Conservation (phyloP, 2,329 filamentous ascomycete genomes). For the Byssochlamys sp. region DNA sequence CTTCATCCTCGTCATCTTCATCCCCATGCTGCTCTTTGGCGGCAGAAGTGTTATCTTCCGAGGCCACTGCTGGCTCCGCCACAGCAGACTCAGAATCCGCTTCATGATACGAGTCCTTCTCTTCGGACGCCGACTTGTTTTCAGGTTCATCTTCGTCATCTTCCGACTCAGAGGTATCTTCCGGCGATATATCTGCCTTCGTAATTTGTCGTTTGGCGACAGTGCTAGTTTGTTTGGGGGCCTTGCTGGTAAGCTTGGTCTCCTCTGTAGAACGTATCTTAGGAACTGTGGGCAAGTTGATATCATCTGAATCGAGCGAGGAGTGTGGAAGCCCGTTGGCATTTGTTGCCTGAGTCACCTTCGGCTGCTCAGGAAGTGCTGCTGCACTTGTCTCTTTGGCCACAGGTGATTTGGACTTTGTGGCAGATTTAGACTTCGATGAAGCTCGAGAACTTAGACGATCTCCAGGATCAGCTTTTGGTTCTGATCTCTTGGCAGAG, state of each 20-base stretch:
- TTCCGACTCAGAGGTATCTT: not conserved
- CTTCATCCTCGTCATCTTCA: not conserved
- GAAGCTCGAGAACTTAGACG: not conserved
- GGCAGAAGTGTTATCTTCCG: not conserved
- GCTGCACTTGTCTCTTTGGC: not conserved
- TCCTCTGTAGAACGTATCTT: not conserved
- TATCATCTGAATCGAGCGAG: not conserved
- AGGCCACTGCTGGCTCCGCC: not conserved
- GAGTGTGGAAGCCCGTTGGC: not conserved
- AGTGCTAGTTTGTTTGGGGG: not conserved
- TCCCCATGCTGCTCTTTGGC: not conserved
- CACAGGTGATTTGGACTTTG: slow-evolving; percentile 1
- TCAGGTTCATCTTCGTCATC: not conserved
- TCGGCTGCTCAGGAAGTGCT: not conserved
- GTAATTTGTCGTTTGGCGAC: not conserved
- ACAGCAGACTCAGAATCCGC: not conserved
- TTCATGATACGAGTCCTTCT: not conserved
- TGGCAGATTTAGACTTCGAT: not conserved
- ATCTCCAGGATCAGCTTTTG: not conserved
- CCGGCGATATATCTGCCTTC: not conserved
- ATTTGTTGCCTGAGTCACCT: not conserved
- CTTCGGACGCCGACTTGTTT: not conserved
- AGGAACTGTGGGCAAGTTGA: not conserved
- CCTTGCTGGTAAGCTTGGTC: not conserved
- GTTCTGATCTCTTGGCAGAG: not conserved